Evolutionary conservation across 805 yeast genomes (phyloP), one percentile per base, ranked within the genome.

Genomic region (Saccharomycopsis fodiens): DNA sequence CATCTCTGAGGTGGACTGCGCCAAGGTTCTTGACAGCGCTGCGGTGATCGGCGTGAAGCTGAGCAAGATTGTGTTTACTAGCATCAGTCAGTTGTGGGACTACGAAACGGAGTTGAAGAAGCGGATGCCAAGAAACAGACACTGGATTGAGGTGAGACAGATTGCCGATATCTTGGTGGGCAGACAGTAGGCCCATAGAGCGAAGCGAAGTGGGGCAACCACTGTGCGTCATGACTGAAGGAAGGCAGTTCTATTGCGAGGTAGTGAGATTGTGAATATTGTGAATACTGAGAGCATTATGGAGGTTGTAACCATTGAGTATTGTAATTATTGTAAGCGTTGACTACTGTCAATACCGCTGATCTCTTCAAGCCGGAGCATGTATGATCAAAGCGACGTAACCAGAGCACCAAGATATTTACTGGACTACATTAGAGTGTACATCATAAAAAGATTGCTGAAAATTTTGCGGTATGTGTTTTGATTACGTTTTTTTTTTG

Each of bases 111-210:
- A 85, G 55, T 62, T 85, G 31, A 70, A 66, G 19, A 76, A 70
- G 63, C 82, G 99, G 71, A 81, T 93, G 76, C 95, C 97, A 57
- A 88, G 85, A 70, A 67, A 70, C 47, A 81, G 88, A 41, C 87
- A 84, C 65, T 93, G 98, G 98, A 69, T 72, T 41, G 70, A 70
- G 25, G 68, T 81, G 42, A 74, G 94, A 59, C 82, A 80, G 41
- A 76, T 85, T 59, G 85, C 91, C 47, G 95, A 88, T 67, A 81
- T 79, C 65, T 69, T 91, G 61, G 95, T 83, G 35, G 93, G 91
- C 34, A 78, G 94, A 64, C 72, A 34, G 41, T 35, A 42, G 39
- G 8, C 32, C n/a, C n/a, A n/a, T n/a, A n/a, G n/a, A n/a, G n/a
- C n/a, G n/a, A n/a, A n/a, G n/a, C n/a, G n/a, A n/a, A n/a, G n/a